Evolutionary conservation across 306 rosid genomes (phyloP).

Genomic region (Dalbergia oliveri): DNA sequence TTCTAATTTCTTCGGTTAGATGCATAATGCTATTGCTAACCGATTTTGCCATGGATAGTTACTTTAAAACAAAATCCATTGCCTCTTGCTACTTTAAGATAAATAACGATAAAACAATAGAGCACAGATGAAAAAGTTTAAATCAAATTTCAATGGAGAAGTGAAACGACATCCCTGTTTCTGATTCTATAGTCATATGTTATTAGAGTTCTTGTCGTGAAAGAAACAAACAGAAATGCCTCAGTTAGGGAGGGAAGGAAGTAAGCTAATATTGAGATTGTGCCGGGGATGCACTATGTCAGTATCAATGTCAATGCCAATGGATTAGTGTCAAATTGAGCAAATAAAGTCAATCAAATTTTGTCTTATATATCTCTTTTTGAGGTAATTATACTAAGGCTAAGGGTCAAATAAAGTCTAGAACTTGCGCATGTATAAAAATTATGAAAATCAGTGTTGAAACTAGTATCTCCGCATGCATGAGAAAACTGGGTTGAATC

Average conservation of each 20-base stretch:
- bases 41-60: not conserved
- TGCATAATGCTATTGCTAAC: not conserved
- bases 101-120: not conserved
- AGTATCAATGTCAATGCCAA: not conserved
- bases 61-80: not conserved
- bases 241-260: not conserved
- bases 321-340: not conserved
- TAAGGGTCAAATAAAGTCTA: too few species aligned
- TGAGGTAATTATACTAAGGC: too few species aligned
- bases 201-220: not conserved
- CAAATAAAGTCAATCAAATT: too few species aligned
- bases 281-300: not conserved
- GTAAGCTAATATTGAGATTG: not conserved
- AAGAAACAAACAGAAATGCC: conserved; percentile 14
- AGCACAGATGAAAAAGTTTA: not conserved
- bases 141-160: conserved; percentile 1
- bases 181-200: not conserved
- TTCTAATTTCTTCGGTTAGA: conserved; percentile 26
- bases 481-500: not conserved
- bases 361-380: too few species aligned
- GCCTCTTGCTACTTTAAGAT: not conserved
- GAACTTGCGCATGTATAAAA: too few species aligned
- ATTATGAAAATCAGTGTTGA: too few species aligned
- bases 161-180: not conserved
- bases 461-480: not conserved